phyloP scores from a whole-genome alignment of 495 filamentous ascomycete genomes.

The Neurospora sp. region DNA sequence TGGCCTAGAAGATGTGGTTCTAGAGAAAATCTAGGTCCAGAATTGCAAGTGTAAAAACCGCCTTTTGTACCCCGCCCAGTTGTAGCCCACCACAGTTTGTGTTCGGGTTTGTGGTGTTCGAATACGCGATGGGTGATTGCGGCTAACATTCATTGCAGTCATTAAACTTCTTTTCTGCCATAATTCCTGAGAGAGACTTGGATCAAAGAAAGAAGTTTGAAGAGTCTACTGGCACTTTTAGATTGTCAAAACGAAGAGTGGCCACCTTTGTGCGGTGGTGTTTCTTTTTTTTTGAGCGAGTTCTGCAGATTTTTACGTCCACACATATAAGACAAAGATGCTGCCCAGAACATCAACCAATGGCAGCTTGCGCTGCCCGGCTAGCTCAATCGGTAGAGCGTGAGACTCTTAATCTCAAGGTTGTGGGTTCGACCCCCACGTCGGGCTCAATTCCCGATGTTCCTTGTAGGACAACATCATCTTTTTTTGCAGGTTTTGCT shows the following conservation, averaged over 20 bases:
- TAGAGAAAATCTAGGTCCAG: no score
- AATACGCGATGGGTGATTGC: not conserved
- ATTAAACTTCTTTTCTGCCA: not conserved
- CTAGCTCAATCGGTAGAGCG: constrained; percentile 70
- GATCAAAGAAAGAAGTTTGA: not conserved
- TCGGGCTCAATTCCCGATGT: not conserved
- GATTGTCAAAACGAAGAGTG: not conserved
- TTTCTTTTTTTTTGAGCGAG: no score
- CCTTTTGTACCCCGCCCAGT: no score
- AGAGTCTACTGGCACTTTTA: not conserved
- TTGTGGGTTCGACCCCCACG: not conserved
- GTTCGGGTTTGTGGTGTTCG: not conserved
- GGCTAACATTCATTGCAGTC: not conserved
- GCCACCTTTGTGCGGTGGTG: not conserved
- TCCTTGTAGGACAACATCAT: not conserved
- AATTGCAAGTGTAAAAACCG: no score
- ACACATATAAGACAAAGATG: not conserved
- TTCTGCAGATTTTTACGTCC: no score
- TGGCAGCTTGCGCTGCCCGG: constrained; percentile 10
- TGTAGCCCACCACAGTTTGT: no score
- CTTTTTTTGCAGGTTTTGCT: not conserved
- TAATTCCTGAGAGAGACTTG: not conserved
- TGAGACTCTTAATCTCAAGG: constrained; percentile 52
- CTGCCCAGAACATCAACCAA: not conserved
- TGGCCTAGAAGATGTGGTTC: no score